Evolutionary conservation across 345 rosid genomes (phyloP), one percentile per base, ranked within the genome.

Genomic region (Syzygium grande): DNA sequence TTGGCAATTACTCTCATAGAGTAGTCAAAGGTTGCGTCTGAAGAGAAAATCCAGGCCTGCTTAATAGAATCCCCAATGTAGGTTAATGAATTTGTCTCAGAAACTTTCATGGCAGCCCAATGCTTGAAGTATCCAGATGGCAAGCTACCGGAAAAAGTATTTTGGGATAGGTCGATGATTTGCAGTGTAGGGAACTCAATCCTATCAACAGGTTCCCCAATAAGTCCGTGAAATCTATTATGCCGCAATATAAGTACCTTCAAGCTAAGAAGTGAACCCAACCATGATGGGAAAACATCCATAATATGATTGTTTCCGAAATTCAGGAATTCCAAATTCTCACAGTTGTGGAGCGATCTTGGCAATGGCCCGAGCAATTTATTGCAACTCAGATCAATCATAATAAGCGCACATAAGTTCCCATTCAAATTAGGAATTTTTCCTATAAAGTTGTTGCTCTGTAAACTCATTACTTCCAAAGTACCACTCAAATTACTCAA

Each of bases 381-480:
- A 34, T 90, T 90, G 13, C 54, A 52, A 84, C 84, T 84, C 4
- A 92, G 15, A 55, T 88, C 89, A 12, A 90, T 86, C 89, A 88
- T 85, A 65, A 41, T 85, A 51, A 89, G 52, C 2, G 11, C 9
- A 4, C 29, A 43, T 3, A 77, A 87, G 9, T 86, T 52, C 14
- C 9, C 13, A 52, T 65, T 83, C 9, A 11, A 11, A 21, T n/a
- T 25, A 5, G 91, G 92, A 84, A 91, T 88, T 23, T 29, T 17
- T 3, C 89, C 89, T 10, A 4, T 11, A 53, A 92, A 91, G 4
- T 55, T 68, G 90, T 91, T 91, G 38, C 80, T 65, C 7, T 23
- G 85, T 0, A 91, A 29, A 55, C 85, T 51, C 5, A 92, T 46
- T 1, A 88, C 14, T 0, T 46, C 12, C 2, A 88, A 65, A 2